These are phyloP conservation scores for Neopestalotiopsis sp. DNA, from an alignment of 2,329 filamentous ascomycete genomes.

Conservation along the genomic window DNA sequence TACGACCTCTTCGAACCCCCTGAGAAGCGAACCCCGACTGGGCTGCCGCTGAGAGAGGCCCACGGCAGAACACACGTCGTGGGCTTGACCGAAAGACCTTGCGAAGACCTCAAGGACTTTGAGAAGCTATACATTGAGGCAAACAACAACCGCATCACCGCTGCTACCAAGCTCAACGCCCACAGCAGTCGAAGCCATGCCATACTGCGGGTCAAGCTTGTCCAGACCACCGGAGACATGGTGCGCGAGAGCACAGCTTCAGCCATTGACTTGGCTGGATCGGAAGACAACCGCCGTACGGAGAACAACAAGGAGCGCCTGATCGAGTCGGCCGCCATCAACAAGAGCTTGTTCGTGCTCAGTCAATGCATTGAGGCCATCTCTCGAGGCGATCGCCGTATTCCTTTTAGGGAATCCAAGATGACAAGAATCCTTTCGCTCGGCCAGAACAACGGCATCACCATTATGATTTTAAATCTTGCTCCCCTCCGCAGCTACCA, in stretches of 20 bases:
- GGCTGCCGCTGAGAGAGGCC: slow-evolving; percentile 82
- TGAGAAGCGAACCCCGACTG: slow-evolving; percentile 83
- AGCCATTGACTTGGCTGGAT: slow-evolving; percentile 93
- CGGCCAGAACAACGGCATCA: slow-evolving; percentile 93
- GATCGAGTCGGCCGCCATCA: slow-evolving; percentile 95
- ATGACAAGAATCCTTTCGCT: slow-evolving; percentile 94
- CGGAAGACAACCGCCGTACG: slow-evolving; percentile 92
- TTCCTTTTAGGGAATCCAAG: slow-evolving; percentile 94
- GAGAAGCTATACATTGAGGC: slow-evolving; percentile 89
- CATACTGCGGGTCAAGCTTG: slow-evolving; percentile 87
- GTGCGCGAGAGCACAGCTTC: slow-evolving; percentile 82
- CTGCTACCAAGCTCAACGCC: slow-evolving; percentile 89
- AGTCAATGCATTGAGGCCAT: slow-evolving; percentile 97
- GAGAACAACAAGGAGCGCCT: slow-evolving; percentile 92
- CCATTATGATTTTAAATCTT: slow-evolving; percentile 95
- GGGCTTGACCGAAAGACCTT: slow-evolving; percentile 81
- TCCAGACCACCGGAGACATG: slow-evolving; percentile 72
- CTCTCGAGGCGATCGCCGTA: slow-evolving; percentile 72
- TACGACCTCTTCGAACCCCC: slow-evolving; percentile 87
- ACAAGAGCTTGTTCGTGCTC: slow-evolving; percentile 94
- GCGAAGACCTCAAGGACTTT: slow-evolving; percentile 86
- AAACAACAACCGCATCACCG: slow-evolving; percentile 88
- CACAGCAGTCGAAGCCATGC: slow-evolving; percentile 91
- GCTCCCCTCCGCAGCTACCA: slow-evolving; percentile 92
- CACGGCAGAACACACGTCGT: slow-evolving; percentile 87